phyloP scores from a whole-genome alignment of 768 basidiomycete species.

The Mycena rebaudengoi region DNA sequence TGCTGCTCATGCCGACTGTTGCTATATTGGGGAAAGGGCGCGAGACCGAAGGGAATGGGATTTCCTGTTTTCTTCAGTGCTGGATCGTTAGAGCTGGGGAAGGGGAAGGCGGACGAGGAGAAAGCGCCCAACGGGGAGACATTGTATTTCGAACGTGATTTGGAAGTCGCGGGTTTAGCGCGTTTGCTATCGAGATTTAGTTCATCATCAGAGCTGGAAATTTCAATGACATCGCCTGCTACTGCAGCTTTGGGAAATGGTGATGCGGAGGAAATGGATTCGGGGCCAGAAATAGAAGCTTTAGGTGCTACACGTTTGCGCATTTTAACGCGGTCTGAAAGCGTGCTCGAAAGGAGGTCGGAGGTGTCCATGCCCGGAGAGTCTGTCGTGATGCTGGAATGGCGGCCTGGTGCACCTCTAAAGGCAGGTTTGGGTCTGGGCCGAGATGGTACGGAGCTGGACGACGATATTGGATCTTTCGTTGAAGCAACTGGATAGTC shows the following conservation, averaged over 20 bases:
- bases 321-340: slow-evolving; percentile 25
- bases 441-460: slow-evolving; percentile 12
- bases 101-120: slow-evolving; percentile 7
- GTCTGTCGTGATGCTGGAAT: not conserved
- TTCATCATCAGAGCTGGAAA: slow-evolving; percentile 21
- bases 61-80: not conserved
- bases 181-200: not conserved
- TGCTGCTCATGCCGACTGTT: not conserved
- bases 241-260: not conserved
- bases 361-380: slow-evolving; percentile 14
- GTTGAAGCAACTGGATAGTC: slow-evolving; percentile 8
- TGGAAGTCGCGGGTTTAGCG: not conserved
- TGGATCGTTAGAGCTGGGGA: slow-evolving; percentile 7
- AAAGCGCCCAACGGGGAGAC: not conserved
- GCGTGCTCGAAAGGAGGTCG: slow-evolving; percentile 3
- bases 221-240: slow-evolving; percentile 16
- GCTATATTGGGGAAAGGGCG: slow-evolving; percentile 21
- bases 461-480: slow-evolving; percentile 16
- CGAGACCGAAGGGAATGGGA: slow-evolving; percentile 3
- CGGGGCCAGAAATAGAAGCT: not conserved
- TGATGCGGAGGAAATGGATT: not conserved
- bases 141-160: not conserved
- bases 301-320: not conserved
- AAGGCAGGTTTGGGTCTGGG: slow-evolving; percentile 18
- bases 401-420: slow-evolving; percentile 8